Conservation (phyloP, 1,139 yeast species). For the Candida sp. region DNA sequence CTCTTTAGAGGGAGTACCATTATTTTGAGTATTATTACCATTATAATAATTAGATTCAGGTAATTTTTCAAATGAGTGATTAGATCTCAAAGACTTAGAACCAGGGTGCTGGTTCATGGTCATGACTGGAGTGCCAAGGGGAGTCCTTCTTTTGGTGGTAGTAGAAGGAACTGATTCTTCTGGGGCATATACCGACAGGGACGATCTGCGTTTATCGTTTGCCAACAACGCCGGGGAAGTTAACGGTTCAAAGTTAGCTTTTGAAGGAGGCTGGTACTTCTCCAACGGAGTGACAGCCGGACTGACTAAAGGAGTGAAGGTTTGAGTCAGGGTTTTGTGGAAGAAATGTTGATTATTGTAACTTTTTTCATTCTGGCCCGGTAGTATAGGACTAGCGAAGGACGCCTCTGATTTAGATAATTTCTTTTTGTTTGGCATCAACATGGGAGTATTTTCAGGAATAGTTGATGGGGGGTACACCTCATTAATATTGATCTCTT, state of each 20-base stretch:
- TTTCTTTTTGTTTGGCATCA: constrained; percentile 1
- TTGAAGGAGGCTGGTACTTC: constrained; percentile 26
- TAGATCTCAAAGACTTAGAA: constrained; percentile 1
- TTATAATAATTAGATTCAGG: constrained; percentile 32
- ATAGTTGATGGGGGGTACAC: constrained; percentile 3
- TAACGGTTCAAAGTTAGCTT: constrained; percentile 42
- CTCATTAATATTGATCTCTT: constrained; percentile 18
- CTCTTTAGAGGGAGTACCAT: constrained; percentile 20
- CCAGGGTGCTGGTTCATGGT: constrained; percentile 20
- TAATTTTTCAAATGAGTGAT: constrained; percentile 23
- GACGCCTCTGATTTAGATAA: constrained; percentile 9
- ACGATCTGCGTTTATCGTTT: constrained; percentile 30
- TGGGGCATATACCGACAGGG: constrained; percentile 32
- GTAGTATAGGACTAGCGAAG: constrained; percentile 39
- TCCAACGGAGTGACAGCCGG: constrained; percentile 74
- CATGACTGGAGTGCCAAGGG: constrained; percentile 46
- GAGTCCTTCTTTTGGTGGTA: constrained; percentile 35
- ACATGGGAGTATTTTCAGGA: constrained; percentile 4
- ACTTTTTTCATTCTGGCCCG: constrained; percentile 42
- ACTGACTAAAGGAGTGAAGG: constrained; percentile 72
- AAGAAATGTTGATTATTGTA: constrained; percentile 42
- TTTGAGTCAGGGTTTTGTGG: constrained; percentile 30
- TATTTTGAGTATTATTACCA: constrained; percentile 13
- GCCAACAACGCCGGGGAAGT: constrained; percentile 69
- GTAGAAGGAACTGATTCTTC: constrained; percentile 14